Conservation (phyloP, 495 filamentous ascomycete species). For the Aspergillus leporis region DNA sequence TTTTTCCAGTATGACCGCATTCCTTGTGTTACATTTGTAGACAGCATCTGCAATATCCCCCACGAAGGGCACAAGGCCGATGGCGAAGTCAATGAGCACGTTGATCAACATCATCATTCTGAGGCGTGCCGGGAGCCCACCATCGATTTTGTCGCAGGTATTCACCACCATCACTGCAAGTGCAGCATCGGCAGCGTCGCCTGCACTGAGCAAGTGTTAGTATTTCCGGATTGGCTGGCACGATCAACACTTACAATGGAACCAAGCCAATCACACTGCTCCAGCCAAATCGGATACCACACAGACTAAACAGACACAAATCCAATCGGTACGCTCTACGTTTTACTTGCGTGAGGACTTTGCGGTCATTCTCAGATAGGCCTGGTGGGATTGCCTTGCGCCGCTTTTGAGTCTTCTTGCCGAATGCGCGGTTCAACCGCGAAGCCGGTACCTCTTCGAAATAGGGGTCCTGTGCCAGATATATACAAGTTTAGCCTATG, state of each 20-base stretch:
- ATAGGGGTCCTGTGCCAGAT: constrained; percentile 60
- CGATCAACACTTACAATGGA: constrained; percentile 61
- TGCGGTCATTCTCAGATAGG: constrained; percentile 75
- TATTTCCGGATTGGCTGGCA: background rate
- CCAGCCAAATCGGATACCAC: constrained; percentile 80
- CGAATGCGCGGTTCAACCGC: constrained; percentile 58
- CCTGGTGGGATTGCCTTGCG: constrained; percentile 70
- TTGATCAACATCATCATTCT: constrained; percentile 72
- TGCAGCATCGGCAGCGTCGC: constrained; percentile 69
- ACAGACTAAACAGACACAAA: constrained; percentile 71
- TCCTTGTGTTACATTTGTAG: constrained; percentile 72
- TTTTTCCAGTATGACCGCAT: constrained; percentile 72
- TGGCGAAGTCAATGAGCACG: constrained; percentile 71
- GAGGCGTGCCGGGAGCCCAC: constrained; percentile 60
- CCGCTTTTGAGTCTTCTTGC: constrained; percentile 62
- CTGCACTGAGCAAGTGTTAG: constrained; percentile 50
- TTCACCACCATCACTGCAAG: constrained; percentile 65
- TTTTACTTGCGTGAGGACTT: constrained; percentile 78
- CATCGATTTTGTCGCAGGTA: constrained; percentile 67
- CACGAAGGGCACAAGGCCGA: constrained; percentile 82
- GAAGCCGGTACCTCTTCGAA: constrained; percentile 70
- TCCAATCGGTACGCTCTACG: constrained; percentile 80
- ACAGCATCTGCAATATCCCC: constrained; percentile 79
- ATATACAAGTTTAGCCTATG: constrained; percentile 5
- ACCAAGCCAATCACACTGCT: constrained; percentile 76